Base-by-base conservation (phyloP, 768 basidiomycete species). In the Amanita muscaria region DNA sequence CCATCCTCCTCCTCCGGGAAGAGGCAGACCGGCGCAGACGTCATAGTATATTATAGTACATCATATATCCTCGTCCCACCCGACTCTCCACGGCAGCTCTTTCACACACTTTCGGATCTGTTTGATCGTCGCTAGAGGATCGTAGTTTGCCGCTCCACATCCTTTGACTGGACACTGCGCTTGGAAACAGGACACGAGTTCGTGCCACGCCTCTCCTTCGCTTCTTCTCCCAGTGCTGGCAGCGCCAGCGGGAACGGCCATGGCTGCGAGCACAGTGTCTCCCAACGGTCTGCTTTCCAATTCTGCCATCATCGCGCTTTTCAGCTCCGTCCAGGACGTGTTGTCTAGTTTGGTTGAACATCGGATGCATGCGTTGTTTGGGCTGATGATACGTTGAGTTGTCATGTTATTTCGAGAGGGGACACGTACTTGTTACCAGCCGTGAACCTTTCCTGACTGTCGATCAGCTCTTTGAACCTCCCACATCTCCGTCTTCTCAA, bases 1-100 rank as follows among this genome's bases (percentile, higher is more conserved):
- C 67, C 82, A 83, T 55, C 87, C 87, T 3, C 87, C 85, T 6
- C 87, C 86, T 2, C 84, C 84, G 0, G 85, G 84, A 1, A 88
- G 80, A 52, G 86, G 83, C 32, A 85, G 72, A n/a, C n/a, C n/a
- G n/a, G n/a, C n/a, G n/a, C n/a, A n/a, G n/a, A n/a, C n/a, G n/a
- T n/a, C n/a, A n/a, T n/a, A n/a, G n/a, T n/a, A n/a, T n/a, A n/a
- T n/a, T n/a, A n/a, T n/a, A n/a, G n/a, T n/a, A n/a, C n/a, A n/a
- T n/a, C n/a, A 23, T 11, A 12, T 29, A 11, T 15, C 40, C 10
- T 42, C 18, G 7, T 42, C 41, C 41, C 63, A 42, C 14, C 19
- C 18, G 22, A 71, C 60, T 5, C 59, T 60, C 23, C 48, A 61
- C 4, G 80, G 74, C 32, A 84, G 64, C 12, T 65, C 52, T 2